Percentiles rank a stretch among this genome's conserved stretches.
These are phyloP conservation scores for Trametes coccinea DNA, from an alignment of 768 basidiomycete species.

Conservation along the genomic window DNA sequence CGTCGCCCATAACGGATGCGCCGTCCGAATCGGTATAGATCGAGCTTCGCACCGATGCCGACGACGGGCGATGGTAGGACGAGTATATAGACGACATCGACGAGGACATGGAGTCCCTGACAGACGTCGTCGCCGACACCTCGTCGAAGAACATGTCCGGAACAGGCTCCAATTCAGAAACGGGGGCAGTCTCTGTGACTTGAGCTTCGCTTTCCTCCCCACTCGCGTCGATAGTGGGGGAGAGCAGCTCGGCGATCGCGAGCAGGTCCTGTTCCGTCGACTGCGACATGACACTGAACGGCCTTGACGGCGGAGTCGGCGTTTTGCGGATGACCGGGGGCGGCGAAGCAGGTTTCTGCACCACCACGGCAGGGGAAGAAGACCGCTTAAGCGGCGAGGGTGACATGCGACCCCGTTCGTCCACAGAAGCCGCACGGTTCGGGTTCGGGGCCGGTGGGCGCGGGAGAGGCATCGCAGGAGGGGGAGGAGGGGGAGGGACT, in stretches of 20 bases:
- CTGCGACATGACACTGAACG: slow-evolving; percentile 46
- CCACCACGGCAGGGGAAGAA: slow-evolving; percentile 4
- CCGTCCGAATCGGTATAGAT: slow-evolving; percentile 35
- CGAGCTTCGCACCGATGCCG: slow-evolving; percentile 10
- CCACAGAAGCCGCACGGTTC: slow-evolving; percentile 2
- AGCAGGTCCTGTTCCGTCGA: slow-evolving; percentile 51
- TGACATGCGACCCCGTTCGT: slow-evolving; percentile 4
- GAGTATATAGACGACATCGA: slow-evolving; percentile 15
- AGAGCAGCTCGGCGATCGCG: slow-evolving; percentile 52
- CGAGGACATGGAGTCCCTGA: slow-evolving; percentile 5
- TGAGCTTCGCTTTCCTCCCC: slow-evolving; percentile 27
- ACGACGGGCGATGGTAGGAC: slow-evolving; percentile 9
- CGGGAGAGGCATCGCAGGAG: slow-evolving; percentile 10
- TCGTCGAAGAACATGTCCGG: slow-evolving; percentile 13
- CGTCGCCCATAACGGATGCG: slow-evolving; percentile 36
- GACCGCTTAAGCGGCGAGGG: not conserved
- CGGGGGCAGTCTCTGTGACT: slow-evolving; percentile 22
- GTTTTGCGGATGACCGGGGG: slow-evolving; percentile 20
- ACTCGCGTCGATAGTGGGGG: slow-evolving; percentile 34
- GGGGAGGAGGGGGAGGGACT: slow-evolving; percentile 5
- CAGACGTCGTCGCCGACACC: slow-evolving; percentile 1
- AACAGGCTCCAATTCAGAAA: slow-evolving; percentile 6
- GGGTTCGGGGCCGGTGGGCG: not conserved
- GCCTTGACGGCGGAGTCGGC: slow-evolving; percentile 33
- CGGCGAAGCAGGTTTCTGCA: slow-evolving; percentile 31